A percentile compares a stretch with the other conserved stretches of the same genome.
Conservation (phyloP, 352 stramenopile genomes). For the Pythium apleroticum region DNA sequence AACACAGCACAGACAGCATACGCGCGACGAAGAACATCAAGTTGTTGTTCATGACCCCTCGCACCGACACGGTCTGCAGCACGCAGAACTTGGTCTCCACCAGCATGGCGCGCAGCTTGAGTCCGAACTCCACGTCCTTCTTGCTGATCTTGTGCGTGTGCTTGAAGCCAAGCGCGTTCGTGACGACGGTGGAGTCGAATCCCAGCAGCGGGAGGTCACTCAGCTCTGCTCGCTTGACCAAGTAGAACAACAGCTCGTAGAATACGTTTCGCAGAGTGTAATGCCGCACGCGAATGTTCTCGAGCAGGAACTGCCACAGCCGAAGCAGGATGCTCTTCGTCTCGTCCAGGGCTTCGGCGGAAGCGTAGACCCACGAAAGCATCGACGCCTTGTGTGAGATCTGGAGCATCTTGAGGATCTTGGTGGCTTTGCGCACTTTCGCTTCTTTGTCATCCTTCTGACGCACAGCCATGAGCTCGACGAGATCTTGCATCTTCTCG, state of each 20-base stretch:
- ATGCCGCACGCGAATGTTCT: conserved; percentile 90
- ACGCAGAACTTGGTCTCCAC: conserved; percentile 90
- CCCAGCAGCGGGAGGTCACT: conserved; percentile 82
- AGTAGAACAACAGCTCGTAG: conserved; percentile 88
- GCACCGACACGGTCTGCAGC: conserved; percentile 84
- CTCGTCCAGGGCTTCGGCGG: conserved; percentile 79
- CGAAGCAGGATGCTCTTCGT: conserved; percentile 85
- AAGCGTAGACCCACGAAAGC: conserved; percentile 88
- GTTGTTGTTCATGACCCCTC: conserved; percentile 91
- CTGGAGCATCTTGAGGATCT: conserved; percentile 89
- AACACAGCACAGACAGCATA: conserved; percentile 87
- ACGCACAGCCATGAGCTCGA: conserved; percentile 84
- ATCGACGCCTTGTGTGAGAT: conserved; percentile 90
- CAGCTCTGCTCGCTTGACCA: conserved; percentile 85
- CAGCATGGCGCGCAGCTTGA: conserved; percentile 87
- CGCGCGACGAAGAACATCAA: conserved; percentile 89
- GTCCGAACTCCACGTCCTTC: conserved; percentile 78
- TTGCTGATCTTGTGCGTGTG: conserved; percentile 76
- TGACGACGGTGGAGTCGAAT: conserved; percentile 77
- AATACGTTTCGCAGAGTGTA: conserved; percentile 90
- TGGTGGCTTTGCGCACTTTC: conserved; percentile 88
- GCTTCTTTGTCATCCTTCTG: conserved; percentile 90
- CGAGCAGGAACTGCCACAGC: conserved; percentile 86
- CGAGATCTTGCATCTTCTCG: conserved; percentile 88
- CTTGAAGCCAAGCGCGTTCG: conserved; percentile 63